These are phyloP conservation scores for Phytophthora brassicae DNA, from an alignment of 352 stramenopile species.

Conservation along the genomic window DNA sequence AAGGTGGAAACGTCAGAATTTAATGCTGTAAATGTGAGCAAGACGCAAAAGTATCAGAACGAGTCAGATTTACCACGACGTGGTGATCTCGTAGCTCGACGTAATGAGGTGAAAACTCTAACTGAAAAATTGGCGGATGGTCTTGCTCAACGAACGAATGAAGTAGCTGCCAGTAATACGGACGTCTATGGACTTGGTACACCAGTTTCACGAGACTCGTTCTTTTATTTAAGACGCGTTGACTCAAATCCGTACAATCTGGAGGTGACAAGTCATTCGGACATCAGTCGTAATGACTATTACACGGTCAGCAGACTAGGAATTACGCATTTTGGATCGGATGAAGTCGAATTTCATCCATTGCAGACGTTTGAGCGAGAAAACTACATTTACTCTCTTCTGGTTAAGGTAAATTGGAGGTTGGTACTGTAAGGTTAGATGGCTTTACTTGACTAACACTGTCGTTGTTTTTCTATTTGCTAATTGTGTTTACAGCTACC, in stretches of 20 bases:
- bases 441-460: background rate
- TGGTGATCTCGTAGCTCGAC: conserved; percentile 48
- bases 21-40: background rate
- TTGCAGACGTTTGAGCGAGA: conserved; percentile 91
- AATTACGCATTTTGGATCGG: conserved; percentile 85
- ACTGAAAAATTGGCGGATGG: conserved; percentile 57
- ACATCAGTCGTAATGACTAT: conserved; percentile 81
- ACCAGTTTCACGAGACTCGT: conserved; percentile 44
- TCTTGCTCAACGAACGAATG: conserved; percentile 20
- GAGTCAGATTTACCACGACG: conserved; percentile 21
- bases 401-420: conserved; percentile 52
- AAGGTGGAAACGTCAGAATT: background rate
- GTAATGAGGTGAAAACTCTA: conserved; percentile 57
- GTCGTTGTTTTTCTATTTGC: background rate
- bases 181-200: background rate
- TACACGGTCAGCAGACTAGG: conserved; percentile 89
- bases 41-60: background rate
- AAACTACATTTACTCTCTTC: conserved; percentile 87
- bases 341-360: conserved; percentile 85
- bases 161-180: background rate
- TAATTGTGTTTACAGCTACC: conserved; percentile 63
- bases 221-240: conserved; percentile 72
- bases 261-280: conserved; percentile 57
- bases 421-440: background rate
- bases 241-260: conserved; percentile 83